Percentiles rank a stretch among this genome's conserved stretches.
Conservation (phyloP, 495 filamentous ascomycete genomes). For the Hyaloscypha finlandica region DNA sequence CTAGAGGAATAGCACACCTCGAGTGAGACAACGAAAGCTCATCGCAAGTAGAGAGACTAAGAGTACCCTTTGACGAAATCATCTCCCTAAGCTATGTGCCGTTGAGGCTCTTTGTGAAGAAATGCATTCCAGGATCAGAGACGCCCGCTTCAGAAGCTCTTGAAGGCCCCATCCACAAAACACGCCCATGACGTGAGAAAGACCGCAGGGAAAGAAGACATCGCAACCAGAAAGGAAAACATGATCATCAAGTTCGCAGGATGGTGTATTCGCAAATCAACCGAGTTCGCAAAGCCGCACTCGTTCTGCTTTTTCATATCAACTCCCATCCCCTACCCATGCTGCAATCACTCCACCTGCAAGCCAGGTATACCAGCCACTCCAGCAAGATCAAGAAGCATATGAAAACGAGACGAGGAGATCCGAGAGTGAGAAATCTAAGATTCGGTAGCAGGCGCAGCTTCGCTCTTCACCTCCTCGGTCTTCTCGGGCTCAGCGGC, state of each 20-base stretch:
- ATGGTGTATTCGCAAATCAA: slow-evolving; percentile 37
- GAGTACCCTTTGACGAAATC: slow-evolving; percentile 23
- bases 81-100: slow-evolving; percentile 26
- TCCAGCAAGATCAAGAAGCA: slow-evolving; percentile 36
- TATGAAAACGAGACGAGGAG: slow-evolving; percentile 36
- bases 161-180: slow-evolving; percentile 30
- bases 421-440: slow-evolving; percentile 34
- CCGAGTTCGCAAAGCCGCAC: slow-evolving; percentile 30
- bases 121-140: slow-evolving; percentile 33
- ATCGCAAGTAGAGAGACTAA: slow-evolving; percentile 30
- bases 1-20: slow-evolving; percentile 26
- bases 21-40: slow-evolving; percentile 13
- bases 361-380: slow-evolving; percentile 33
- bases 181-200: slow-evolving; percentile 27
- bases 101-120: slow-evolving; percentile 31
- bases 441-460: slow-evolving; percentile 36
- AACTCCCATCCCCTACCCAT: slow-evolving; percentile 36
- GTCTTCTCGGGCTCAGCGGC: slow-evolving; percentile 54
- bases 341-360: slow-evolving; percentile 35
- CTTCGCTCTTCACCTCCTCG: slow-evolving; percentile 44
- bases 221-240: slow-evolving; percentile 36
- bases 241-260: slow-evolving; percentile 36
- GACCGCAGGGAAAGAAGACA: slow-evolving; percentile 32
- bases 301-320: slow-evolving; percentile 37
- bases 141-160: slow-evolving; percentile 33